Evolutionary conservation across 352 stramenopile genomes (phyloP).

Genomic region (Globisporangium okanoganense): DNA sequence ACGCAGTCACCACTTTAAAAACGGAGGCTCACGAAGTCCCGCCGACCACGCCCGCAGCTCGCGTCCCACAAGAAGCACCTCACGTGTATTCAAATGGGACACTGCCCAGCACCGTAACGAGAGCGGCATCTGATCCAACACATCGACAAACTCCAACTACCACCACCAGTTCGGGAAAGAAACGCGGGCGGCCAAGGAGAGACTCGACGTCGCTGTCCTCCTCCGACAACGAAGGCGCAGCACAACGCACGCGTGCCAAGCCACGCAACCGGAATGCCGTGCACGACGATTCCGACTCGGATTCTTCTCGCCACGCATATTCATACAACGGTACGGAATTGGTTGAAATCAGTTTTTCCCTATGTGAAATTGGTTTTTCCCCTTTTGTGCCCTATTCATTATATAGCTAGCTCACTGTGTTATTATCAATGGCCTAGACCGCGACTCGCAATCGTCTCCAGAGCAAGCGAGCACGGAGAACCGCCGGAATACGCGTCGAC

Average conservation of each 20-base stretch:
- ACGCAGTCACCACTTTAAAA: not conserved
- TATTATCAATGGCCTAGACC: not conserved
- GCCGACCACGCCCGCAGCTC: not conserved
- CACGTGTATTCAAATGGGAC: not conserved
- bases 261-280: constrained; percentile 8
- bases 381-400: no score
- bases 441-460: constrained; percentile 1
- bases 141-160: not conserved
- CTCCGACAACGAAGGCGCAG: not conserved
- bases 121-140: not conserved
- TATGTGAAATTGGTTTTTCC: no score
- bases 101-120: not conserved
- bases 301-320: not conserved
- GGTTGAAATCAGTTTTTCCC: no score
- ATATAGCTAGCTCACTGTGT: not conserved
- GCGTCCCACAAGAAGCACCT: not conserved
- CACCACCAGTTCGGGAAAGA: constrained; percentile 21
- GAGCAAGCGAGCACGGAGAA: not conserved
- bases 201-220: constrained; percentile 10
- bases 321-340: constrained; percentile 1
- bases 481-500: constrained; percentile 16
- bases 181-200: constrained; percentile 22
- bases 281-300: constrained; percentile 5
- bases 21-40: not conserved
- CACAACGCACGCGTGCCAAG: constrained; percentile 19